Evolutionary conservation across 306 rosid species (phyloP), one percentile per base, ranked within the genome.

Genomic region (Urtica urens): DNA sequence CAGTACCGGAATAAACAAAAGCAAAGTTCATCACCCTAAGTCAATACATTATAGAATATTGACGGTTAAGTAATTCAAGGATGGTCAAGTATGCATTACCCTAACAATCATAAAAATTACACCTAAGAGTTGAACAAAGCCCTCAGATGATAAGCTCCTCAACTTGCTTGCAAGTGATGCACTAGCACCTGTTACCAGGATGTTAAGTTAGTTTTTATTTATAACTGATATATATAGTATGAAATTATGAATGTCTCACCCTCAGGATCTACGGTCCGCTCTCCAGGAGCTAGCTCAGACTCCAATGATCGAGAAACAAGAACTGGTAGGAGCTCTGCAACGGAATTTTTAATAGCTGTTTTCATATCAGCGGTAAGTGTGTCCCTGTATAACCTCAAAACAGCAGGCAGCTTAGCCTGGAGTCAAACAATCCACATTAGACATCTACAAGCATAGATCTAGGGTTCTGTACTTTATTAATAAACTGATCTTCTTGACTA

Each of bases 91-190:
- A 73, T 62, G 74, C 75, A 73, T 92, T 81, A 92, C 99, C 99
- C 63, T 83, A 60, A 92, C 93, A 58, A 92, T 75, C 75, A 71
- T 68, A 66, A 85, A 92, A 57, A 85, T 92, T 70, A 86, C 83
- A 69, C 83, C 64, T 65, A 92, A 59, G 56, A 92, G 99, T 73
- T 92, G 93, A 63, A 92, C 96, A 79, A 92, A 92, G 83, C 88
- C 70, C 57, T 85, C 99, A 60, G 96, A 75, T 60, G 99, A 73
- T 46, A 85, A 65, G 51, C 83, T 77, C 87, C 92, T 79, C 80
- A 92, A 76, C 78, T 92, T 92, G 87, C 99, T 92, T 34, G 96
- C 99, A 60, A 92, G 99, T 20, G 99, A 92, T 53, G 83, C 87
- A 63, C 96, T 90, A 64, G 85, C 81, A 75, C 93, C 97, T 90